Base-by-base conservation (phyloP, 352 stramenopile species). In the Phytophthora sp. region DNA sequence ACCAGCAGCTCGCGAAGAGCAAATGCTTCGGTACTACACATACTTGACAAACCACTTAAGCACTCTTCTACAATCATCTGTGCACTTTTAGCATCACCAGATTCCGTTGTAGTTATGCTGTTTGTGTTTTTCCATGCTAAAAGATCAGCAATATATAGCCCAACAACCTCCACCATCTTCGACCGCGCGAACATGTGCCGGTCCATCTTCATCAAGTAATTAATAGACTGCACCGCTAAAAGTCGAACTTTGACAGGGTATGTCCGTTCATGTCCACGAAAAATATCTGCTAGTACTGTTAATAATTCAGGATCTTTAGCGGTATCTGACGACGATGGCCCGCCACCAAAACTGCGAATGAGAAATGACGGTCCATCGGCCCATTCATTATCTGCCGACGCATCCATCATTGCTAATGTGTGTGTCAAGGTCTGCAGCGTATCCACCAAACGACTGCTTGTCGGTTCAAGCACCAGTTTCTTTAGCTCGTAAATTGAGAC, bases 181-280 rank as follows among this genome's bases (percentile, higher is more conserved):
- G 79, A 60, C 12, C 81, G 74, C 12, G 77, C 58, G 43, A 89
- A 82, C 49, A 87, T 60, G 38, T 87, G 74, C 9, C 75, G 68
- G 50, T 95, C 84, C 80, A 95, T 82, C 64, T 94, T 95, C 44
- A 93, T 71, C 37, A 95, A 55, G 62, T 95, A 95, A 57, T 94
- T 94, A 63, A 94, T 85, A 5, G 87, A 92, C 52, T 95, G 87
- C 20, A 92, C 61, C 1, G 84, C 81, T 26, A 95, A 61, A 0
- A 91, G 57, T 3, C 82, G 76, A 21, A 86, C 66, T 63, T 88
- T 75, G 8, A 71, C 31, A 2, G 71, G 34, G 61, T 83, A 91
- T 12, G 54, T 62, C 3, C 38, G 38, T 38, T 73, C 39, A 5
- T 79, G 45, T 23, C 82, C 62, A 42, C 62, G 64, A 26, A 92